Percentiles rank a stretch among this genome's conserved stretches.
Conservation (phyloP, 2,329 filamentous ascomycete species). For the Ophioceras dolichostomum region DNA sequence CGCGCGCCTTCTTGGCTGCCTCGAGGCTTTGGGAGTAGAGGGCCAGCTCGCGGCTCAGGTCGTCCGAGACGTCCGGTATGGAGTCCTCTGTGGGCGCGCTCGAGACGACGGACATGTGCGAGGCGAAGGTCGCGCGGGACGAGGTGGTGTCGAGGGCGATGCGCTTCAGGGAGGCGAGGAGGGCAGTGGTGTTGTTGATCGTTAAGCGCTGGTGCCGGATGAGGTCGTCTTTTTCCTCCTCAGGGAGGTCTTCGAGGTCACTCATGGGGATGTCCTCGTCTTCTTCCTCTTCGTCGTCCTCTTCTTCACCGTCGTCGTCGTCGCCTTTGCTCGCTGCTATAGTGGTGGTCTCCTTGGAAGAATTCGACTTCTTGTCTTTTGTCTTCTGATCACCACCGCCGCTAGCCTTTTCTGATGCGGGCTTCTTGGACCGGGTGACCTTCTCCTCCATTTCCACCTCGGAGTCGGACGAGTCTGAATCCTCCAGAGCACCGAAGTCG, state of each 20-base stretch:
- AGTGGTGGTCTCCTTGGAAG: conserved; percentile 26
- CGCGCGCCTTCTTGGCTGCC: conserved; percentile 61
- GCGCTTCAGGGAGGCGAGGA: conserved; percentile 67
- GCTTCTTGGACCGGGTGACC: conserved; percentile 36
- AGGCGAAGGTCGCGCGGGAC: conserved; percentile 62
- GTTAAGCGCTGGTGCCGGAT: conserved; percentile 86
- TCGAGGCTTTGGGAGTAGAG: conserved; percentile 86
- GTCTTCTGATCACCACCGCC: conserved; percentile 19
- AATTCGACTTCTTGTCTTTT: conserved; percentile 9
- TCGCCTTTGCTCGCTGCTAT: conserved; percentile 8
- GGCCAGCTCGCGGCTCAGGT: conserved; percentile 80
- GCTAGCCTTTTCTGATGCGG: too few relatives aligned
- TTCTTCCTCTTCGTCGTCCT: conserved; percentile 54
- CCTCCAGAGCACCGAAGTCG: conserved; percentile 44
- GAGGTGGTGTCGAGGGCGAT: conserved; percentile 57
- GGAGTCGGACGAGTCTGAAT: conserved; percentile 54
- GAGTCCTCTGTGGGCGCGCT: conserved; percentile 48
- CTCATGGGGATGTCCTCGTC: conserved; percentile 82
- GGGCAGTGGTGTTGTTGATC: conserved; percentile 91
- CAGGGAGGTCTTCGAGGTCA: conserved; percentile 65
- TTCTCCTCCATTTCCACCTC: conserved; percentile 69
- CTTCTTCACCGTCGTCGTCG: conserved; percentile 33
- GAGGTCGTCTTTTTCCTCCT: conserved; percentile 68
- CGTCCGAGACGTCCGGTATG: conserved; percentile 79
- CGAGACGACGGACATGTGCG: conserved; percentile 61